Percentiles rank a stretch among this genome's conserved stretches.
Evolutionary conservation across 768 basidiomycete species (phyloP).

Genomic region (Cyclocybe aegerita): DNA sequence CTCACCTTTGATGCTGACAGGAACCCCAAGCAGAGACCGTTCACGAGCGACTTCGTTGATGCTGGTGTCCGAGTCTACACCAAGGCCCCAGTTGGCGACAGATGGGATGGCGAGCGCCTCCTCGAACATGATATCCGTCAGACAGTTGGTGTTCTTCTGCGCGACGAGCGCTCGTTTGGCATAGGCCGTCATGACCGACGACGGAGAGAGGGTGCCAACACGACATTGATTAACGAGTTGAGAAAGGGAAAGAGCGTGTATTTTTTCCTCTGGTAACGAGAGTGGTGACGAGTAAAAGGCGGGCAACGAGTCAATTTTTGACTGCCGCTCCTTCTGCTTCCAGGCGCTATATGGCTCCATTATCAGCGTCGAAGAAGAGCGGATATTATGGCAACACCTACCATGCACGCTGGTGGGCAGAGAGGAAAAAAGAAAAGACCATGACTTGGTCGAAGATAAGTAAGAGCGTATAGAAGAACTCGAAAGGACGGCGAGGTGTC

Average conservation of each 20-base stretch:
- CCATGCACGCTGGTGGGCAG: constrained; percentile 41
- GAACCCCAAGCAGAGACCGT: constrained; percentile 62
- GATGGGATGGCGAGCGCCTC: constrained; percentile 38
- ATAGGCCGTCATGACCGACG: constrained; percentile 48
- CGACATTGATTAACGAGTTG: constrained; percentile 46
- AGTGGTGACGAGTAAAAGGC: constrained; percentile 38
- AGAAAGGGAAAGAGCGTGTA: constrained; percentile 48
- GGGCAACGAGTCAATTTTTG: constrained; percentile 40
- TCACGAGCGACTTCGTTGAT: constrained; percentile 32
- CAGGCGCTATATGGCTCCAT: constrained; percentile 29
- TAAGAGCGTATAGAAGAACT: constrained; percentile 12
- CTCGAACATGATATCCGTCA: constrained; percentile 64
- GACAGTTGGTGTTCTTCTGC: constrained; percentile 62
- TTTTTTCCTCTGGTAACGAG: constrained; percentile 42
- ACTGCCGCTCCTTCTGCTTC: constrained; percentile 46
- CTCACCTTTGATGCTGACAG: constrained; percentile 66
- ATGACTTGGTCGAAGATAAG: constrained; percentile 26
- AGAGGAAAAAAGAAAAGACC: constrained; percentile 35
- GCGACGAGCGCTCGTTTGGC: constrained; percentile 54
- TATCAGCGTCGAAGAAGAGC: constrained; percentile 6
- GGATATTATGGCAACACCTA: constrained; percentile 24
- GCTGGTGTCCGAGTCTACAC: constrained; percentile 33
- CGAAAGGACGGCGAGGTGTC: constrained; percentile 13
- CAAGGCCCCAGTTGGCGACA: constrained; percentile 38
- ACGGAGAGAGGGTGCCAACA: constrained; percentile 38